Conservation (phyloP, 495 filamentous ascomycete species). For the Podospora didyma region DNA sequence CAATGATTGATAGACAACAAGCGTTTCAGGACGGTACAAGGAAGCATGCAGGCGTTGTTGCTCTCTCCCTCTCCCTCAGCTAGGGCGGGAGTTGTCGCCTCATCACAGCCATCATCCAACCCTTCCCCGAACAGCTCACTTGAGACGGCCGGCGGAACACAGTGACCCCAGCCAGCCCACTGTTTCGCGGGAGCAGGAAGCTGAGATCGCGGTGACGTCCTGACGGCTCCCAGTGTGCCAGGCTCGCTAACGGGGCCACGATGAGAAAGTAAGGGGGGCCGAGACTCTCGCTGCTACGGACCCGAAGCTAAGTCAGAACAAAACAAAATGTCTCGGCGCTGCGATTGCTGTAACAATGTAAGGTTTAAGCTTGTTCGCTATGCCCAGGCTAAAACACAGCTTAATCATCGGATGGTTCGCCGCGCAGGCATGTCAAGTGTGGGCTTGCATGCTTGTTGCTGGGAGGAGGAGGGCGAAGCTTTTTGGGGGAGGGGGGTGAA, state of each 20-base stretch:
- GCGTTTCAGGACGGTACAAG: slow-evolving; percentile 21
- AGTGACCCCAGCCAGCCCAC: background rate
- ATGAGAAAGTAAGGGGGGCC: background rate
- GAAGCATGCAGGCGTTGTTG: background rate
- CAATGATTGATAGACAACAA: slow-evolving; percentile 19
- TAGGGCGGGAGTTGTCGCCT: background rate
- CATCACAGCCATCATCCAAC: background rate
- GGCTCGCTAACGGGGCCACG: too few species aligned
- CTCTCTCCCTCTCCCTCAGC: background rate
- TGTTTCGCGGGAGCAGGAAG: background rate
- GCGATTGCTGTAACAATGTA: slow-evolving; percentile 1
- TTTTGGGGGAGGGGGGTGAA: slow-evolving; percentile 23
- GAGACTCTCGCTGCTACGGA: background rate
- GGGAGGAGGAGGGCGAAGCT: slow-evolving; percentile 15
- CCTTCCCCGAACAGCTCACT: slow-evolving; percentile 8
- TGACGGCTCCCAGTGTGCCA: too few species aligned
- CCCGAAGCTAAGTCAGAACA: background rate
- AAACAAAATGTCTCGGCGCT: background rate
- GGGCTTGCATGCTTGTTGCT: background rate
- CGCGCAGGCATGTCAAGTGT: slow-evolving; percentile 1
- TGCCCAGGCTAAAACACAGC: background rate
- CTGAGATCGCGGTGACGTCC: background rate
- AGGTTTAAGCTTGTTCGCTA: slow-evolving; percentile 5
- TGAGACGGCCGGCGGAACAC: slow-evolving; percentile 7
- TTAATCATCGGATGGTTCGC: slow-evolving; percentile 8